Evolutionary conservation across 495 filamentous ascomycete genomes (phyloP).

Genomic region (Neurospora sp.): DNA sequence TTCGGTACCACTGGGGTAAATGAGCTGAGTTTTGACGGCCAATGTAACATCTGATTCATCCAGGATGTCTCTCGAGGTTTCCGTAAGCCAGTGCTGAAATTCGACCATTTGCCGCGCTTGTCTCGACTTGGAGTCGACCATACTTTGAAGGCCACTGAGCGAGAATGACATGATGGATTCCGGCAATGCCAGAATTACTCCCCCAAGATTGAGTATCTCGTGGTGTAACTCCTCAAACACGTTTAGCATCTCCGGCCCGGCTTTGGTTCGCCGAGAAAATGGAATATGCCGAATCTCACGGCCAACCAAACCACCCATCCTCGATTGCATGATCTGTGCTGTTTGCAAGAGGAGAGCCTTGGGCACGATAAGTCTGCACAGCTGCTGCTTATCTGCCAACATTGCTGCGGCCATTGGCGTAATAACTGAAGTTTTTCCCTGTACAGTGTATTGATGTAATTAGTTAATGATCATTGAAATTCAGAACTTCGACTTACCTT

Average conservation of each 20-base stretch:
- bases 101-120: slow-evolving; percentile 32
- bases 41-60: slow-evolving; percentile 49
- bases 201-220: not conserved
- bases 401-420: not conserved
- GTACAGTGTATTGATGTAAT: not conserved
- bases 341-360: slow-evolving; percentile 32
- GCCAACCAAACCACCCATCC: slow-evolving; percentile 1
- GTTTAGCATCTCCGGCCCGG: not conserved
- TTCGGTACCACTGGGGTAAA: slow-evolving; percentile 40
- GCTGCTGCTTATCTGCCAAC: slow-evolving; percentile 33
- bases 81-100: slow-evolving; percentile 38
- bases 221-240: slow-evolving; percentile 1
- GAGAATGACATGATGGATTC: slow-evolving; percentile 1
- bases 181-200: not conserved
- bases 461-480: not conserved
- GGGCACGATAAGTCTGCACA: not conserved
- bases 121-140: not conserved
- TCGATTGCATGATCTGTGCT: slow-evolving; percentile 24
- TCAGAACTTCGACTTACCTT: not conserved
- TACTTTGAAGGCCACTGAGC: not conserved
- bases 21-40: slow-evolving; percentile 36
- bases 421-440: not conserved
- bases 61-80: slow-evolving; percentile 39
- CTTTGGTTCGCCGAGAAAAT: slow-evolving; percentile 17
- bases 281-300: slow-evolving; percentile 1